Conservation (phyloP, 2,329 filamentous ascomycete species). For the Metarhizium robertsii region DNA sequence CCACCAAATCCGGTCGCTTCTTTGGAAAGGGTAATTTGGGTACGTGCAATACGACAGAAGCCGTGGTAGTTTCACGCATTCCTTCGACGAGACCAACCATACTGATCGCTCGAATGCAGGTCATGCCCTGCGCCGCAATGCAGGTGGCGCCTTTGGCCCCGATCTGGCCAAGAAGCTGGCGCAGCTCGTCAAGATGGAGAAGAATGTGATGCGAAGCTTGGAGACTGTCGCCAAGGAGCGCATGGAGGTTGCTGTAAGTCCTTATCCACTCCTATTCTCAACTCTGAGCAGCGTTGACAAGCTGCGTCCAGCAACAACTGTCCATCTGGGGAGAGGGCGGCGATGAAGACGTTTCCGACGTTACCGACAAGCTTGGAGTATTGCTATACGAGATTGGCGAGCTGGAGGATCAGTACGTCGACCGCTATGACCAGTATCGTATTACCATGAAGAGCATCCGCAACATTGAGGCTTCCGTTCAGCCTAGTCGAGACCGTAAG, state of each 20-base stretch:
- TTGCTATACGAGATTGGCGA: conserved; percentile 98
- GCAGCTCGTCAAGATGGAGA: conserved; percentile 99
- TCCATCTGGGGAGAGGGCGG: conserved; percentile 94
- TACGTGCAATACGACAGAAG: conserved; percentile 39
- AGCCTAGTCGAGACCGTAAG: conserved; percentile 93
- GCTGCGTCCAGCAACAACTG: conserved; percentile 72
- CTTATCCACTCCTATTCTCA: not conserved
- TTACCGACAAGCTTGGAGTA: conserved; percentile 97
- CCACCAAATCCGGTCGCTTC: conserved; percentile 82
- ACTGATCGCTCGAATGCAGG: conserved; percentile 24
- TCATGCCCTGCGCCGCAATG: conserved; percentile 62
- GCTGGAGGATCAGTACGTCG: conserved; percentile 95
- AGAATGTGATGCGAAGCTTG: conserved; percentile 99
- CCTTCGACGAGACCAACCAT: not conserved
- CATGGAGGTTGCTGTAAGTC: conserved; percentile 92
- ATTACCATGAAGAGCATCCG: conserved; percentile 99
- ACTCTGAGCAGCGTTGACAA: not conserved
- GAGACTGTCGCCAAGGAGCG: conserved; percentile 90
- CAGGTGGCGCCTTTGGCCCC: conserved; percentile 67
- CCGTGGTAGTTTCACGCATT: not conserved
- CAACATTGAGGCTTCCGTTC: conserved; percentile 97
- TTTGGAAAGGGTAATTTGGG: conserved; percentile 81
- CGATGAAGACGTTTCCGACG: conserved; percentile 96
- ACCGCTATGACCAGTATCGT: conserved; percentile 98
- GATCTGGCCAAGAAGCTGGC: conserved; percentile 97